A percentile compares a stretch with the other conserved stretches of the same genome.
phyloP scores from a whole-genome alignment of 805 yeast species.

The Lachancea nothofagi region DNA sequence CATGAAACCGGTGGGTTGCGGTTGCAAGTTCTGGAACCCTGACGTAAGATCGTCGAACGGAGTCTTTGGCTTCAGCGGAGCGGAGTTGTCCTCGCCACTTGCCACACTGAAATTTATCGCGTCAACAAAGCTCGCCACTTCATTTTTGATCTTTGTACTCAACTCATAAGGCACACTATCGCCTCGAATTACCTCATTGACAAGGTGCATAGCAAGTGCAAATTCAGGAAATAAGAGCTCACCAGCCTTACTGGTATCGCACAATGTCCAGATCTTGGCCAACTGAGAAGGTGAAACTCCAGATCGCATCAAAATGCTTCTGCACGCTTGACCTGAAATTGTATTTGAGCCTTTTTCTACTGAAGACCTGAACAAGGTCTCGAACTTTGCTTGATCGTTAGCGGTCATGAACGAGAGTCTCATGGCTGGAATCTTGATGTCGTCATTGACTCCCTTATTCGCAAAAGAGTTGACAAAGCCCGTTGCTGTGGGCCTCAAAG shows the following conservation, averaged over 20 bases:
- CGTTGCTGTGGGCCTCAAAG: conserved; percentile 40
- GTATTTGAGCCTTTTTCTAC: conserved; percentile 50
- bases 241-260: conserved; percentile 88
- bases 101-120: conserved; percentile 77
- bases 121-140: conserved; percentile 85
- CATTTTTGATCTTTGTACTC: conserved; percentile 70
- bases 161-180: conserved; percentile 67
- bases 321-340: conserved; percentile 66
- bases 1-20: conserved; percentile 37
- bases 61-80: conserved; percentile 24
- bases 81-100: conserved; percentile 35
- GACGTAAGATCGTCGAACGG: conserved; percentile 38
- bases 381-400: conserved; percentile 81
- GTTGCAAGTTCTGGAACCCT: conserved; percentile 27
- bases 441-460: conserved; percentile 45
- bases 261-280: conserved; percentile 83
- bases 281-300: conserved; percentile 68
- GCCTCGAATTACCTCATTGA: conserved; percentile 71
- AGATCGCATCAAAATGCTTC: conserved; percentile 73
- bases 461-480: conserved; percentile 42
- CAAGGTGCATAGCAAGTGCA: conserved; percentile 84
- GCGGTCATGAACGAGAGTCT: conserved; percentile 81
- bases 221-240: conserved; percentile 87
- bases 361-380: conserved; percentile 73
- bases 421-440: conserved; percentile 63